phyloP scores from a whole-genome alignment of 2,329 filamentous ascomycete species.

The Atkinsonella hypoxylon region DNA sequence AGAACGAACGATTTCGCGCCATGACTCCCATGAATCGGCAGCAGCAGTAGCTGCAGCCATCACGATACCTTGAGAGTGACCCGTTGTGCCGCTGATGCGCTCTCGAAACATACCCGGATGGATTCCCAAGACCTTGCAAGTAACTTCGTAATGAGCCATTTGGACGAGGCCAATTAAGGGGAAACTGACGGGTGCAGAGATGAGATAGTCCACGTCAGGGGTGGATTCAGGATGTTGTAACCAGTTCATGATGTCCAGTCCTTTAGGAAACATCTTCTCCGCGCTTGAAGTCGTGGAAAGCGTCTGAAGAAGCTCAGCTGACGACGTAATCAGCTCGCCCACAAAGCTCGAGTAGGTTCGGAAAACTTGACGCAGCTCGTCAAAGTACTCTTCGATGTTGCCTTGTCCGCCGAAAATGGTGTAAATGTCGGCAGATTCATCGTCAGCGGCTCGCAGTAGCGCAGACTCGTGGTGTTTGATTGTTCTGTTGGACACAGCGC shows the following conservation, averaged over 20 bases:
- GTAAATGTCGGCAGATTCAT: slow-evolving; percentile 75
- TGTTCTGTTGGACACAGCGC: slow-evolving; percentile 69
- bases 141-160: slow-evolving; percentile 88
- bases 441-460: slow-evolving; percentile 75
- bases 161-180: slow-evolving; percentile 94
- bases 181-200: slow-evolving; percentile 90
- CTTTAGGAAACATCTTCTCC: slow-evolving; percentile 93
- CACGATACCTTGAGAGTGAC: slow-evolving; percentile 93
- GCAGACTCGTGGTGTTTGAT: slow-evolving; percentile 93
- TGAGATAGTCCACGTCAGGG: slow-evolving; percentile 86
- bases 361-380: slow-evolving; percentile 87
- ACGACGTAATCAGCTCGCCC: slow-evolving; percentile 67
- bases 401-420: slow-evolving; percentile 94
- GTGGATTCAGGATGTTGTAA: slow-evolving; percentile 79
- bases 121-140: slow-evolving; percentile 81
- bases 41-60: slow-evolving; percentile 86
- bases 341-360: slow-evolving; percentile 85
- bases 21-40: slow-evolving; percentile 86
- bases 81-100: slow-evolving; percentile 75
- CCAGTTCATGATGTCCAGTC: slow-evolving; percentile 92
- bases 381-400: slow-evolving; percentile 99
- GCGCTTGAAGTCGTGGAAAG: slow-evolving; percentile 74
- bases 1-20: slow-evolving; percentile 64
- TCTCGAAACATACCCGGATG: slow-evolving; percentile 82
- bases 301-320: slow-evolving; percentile 77